phyloP scores from a whole-genome alignment of 495 filamentous ascomycete species.

The Astrothelium macrocarpum region DNA sequence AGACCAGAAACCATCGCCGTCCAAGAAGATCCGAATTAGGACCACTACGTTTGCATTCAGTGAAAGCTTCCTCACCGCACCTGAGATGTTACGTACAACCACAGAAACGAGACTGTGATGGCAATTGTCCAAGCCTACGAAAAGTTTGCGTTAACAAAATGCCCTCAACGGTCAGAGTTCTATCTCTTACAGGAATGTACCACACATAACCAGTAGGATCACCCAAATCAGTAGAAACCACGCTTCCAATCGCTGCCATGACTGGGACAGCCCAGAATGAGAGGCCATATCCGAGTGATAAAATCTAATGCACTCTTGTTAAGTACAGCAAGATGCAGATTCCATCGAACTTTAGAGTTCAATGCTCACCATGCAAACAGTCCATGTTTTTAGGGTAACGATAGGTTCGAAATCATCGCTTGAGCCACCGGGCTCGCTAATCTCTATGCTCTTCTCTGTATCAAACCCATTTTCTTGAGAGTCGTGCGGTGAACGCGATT shows the following conservation, averaged over 20 bases:
- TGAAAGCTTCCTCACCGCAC: background rate
- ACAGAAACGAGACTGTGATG: slow-evolving; percentile 26
- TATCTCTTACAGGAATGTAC: slow-evolving; percentile 20
- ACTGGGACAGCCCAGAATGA: slow-evolving; percentile 32
- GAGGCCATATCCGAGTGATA: slow-evolving; percentile 28
- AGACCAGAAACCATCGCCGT: slow-evolving; percentile 22
- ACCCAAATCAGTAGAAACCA: slow-evolving; percentile 26
- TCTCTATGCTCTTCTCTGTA: background rate
- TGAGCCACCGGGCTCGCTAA: background rate
- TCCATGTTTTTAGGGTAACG: slow-evolving; percentile 22
- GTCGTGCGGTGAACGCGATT: background rate
- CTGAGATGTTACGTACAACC: background rate
- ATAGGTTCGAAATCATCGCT: background rate
- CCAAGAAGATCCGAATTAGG: slow-evolving; percentile 25
- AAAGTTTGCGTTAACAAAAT: background rate
- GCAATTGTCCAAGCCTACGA: slow-evolving; percentile 18
- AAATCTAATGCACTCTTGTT: no score
- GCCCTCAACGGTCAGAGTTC: background rate
- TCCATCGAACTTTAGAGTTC: background rate
- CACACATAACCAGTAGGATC: slow-evolving; percentile 19
- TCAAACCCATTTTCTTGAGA: background rate
- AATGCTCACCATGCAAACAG: slow-evolving; percentile 15
- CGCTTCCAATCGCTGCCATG: slow-evolving; percentile 18
- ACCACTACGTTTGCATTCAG: slow-evolving; percentile 14
- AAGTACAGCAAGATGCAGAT: no score